phyloP scores from a whole-genome alignment of 495 filamentous ascomycete species.

The Haplographium delicatum region DNA sequence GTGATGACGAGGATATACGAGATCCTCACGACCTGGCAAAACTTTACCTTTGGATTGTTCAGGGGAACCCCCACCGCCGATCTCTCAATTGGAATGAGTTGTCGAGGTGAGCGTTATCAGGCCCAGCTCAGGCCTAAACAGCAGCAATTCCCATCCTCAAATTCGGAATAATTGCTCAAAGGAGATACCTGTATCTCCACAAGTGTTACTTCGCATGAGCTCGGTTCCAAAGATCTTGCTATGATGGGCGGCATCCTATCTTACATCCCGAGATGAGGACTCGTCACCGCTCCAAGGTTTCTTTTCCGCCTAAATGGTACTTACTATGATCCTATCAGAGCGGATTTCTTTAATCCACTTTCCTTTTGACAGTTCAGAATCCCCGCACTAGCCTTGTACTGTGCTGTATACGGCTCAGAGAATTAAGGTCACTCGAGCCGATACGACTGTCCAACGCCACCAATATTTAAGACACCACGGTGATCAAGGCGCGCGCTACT shows the following conservation, averaged over 20 bases:
- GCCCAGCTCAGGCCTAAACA: too few species aligned
- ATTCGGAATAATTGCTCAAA: too few species aligned
- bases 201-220: neutral
- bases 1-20: too few species aligned
- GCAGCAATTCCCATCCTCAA: too few species aligned
- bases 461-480: conserved; percentile 19
- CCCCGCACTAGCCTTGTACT: neutral
- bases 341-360: neutral
- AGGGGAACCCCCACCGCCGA: too few species aligned
- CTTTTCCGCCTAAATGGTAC: neutral
- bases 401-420: neutral
- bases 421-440: neutral
- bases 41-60: too few species aligned
- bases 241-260: neutral
- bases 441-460: conserved; percentile 18
- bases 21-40: too few species aligned
- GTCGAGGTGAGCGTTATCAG: too few species aligned
- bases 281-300: conserved; percentile 1
- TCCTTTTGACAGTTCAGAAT: neutral
- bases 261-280: conserved; percentile 3
- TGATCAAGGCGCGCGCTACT: conserved; percentile 19
- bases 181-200: too few species aligned
- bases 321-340: neutral
- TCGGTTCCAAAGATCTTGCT: conserved; percentile 7
- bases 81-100: too few species aligned